A percentile compares a stretch with the other conserved stretches of the same genome.
Conservation (phyloP, 768 basidiomycete species). For the Psilocybe sp. region DNA sequence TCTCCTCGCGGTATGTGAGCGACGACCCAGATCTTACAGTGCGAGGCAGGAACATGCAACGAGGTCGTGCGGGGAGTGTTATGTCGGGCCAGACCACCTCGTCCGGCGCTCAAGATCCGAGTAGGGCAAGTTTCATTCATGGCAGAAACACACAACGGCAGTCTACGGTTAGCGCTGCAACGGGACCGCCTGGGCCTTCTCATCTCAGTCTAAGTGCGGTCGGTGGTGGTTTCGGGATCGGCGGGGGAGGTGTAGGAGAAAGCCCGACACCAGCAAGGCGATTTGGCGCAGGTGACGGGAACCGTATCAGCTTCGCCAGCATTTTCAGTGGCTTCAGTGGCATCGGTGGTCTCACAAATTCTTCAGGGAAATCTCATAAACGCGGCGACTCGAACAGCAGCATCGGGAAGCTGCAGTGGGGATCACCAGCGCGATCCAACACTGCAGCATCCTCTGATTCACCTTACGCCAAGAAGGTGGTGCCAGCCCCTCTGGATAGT, state of each 20-base stretch:
- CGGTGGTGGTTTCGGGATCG: conserved; percentile 5
- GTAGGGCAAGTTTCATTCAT: conserved; percentile 22
- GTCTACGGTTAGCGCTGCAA: conserved; percentile 32
- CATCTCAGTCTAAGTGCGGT: conserved; percentile 42
- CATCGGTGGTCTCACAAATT: neutral
- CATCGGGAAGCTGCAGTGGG: neutral
- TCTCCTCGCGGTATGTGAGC: no score
- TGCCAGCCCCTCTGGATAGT: neutral
- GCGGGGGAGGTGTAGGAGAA: conserved; percentile 59
- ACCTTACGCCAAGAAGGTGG: neutral
- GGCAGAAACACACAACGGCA: conserved; percentile 19
- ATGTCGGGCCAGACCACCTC: conserved; percentile 39
- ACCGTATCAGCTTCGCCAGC: conserved; percentile 51
- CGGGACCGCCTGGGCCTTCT: conserved; percentile 33
- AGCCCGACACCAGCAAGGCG: conserved; percentile 46
- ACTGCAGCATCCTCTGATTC: neutral
- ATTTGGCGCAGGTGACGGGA: conserved; percentile 24
- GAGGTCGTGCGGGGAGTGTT: conserved; percentile 4
- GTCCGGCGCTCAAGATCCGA: conserved; percentile 35
- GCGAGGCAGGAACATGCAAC: no score
- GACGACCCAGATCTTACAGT: no score
- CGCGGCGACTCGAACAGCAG: neutral
- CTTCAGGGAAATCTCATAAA: neutral
- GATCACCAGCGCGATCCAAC: neutral
- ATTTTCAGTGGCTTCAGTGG: conserved; percentile 45